phyloP scores from a whole-genome alignment of 75 land plant species.

The Pinus albicaulis region DNA sequence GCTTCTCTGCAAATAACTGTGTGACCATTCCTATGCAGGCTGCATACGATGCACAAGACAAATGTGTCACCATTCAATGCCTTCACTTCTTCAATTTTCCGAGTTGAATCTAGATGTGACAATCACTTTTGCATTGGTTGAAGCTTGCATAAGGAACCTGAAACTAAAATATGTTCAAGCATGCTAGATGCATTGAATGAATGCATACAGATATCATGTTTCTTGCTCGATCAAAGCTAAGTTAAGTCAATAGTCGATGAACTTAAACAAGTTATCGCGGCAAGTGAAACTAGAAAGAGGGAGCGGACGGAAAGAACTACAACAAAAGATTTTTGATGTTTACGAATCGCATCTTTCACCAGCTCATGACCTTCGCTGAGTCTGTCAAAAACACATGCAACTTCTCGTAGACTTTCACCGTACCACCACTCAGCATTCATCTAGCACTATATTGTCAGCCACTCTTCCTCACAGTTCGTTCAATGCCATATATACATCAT shows the following conservation, averaged over 20 bases:
- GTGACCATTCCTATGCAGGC: too few species aligned
- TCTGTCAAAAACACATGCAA: too few species aligned
- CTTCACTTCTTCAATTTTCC: conserved; percentile 93
- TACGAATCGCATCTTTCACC: too few species aligned
- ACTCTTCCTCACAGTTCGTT: too few species aligned
- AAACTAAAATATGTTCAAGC: conserved; percentile 83
- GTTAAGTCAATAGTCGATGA: conserved; percentile 74
- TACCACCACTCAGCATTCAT: too few species aligned
- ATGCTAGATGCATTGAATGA: conserved; percentile 98
- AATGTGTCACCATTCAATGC: too few species aligned
- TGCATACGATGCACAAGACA: too few species aligned
- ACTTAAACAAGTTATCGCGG: conserved; percentile 77
- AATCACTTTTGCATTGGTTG: conserved; percentile 64
- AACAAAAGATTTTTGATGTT: conserved; percentile 85
- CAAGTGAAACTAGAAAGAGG: conserved; percentile 72
- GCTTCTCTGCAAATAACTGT: too few species aligned
- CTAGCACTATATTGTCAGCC: too few species aligned
- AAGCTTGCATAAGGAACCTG: conserved; percentile 86
- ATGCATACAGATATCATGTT: conserved; percentile 77
- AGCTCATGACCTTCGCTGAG: too few species aligned
- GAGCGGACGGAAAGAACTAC: conserved; percentile 78
- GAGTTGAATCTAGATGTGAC: conserved; percentile 98
- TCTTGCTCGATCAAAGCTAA: conserved; percentile 65
- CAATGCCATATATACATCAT: too few species aligned
- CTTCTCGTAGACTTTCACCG: too few species aligned